Conservation (phyloP, 2,329 filamentous ascomycete genomes). For the Ilyonectria sp. region DNA sequence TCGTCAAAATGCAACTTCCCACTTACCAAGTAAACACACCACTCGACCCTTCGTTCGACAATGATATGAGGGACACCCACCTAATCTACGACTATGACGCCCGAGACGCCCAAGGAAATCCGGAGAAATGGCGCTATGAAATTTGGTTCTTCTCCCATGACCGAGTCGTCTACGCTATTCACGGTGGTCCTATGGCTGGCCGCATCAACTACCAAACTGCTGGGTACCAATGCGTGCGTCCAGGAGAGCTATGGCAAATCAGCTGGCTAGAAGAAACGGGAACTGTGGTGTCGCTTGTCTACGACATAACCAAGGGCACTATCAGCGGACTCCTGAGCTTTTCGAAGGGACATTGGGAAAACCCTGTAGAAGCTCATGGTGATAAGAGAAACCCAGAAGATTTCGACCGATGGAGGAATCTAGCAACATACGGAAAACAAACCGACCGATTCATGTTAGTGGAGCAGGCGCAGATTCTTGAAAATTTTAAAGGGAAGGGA, state of each 20-base stretch:
- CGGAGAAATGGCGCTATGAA: conserved; percentile 74
- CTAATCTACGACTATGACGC: conserved; percentile 72
- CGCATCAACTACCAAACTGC: conserved; percentile 68
- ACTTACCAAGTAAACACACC: conserved; percentile 46
- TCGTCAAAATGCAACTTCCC: conserved; percentile 39
- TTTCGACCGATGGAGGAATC: conserved; percentile 65
- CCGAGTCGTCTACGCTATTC: conserved; percentile 71
- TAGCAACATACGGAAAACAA: conserved; percentile 65
- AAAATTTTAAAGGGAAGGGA: conserved; percentile 65
- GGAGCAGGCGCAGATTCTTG: conserved; percentile 67
- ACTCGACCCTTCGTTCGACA: conserved; percentile 52
- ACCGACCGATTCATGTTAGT: conserved; percentile 65
- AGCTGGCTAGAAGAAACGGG: conserved; percentile 75
- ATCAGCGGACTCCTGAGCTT: conserved; percentile 69
- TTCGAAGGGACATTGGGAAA: conserved; percentile 70
- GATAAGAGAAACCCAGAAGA: conserved; percentile 68
- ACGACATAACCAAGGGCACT: conserved; percentile 64
- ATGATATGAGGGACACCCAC: conserved; percentile 68
- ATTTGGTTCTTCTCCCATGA: conserved; percentile 72
- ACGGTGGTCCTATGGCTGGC: conserved; percentile 72
- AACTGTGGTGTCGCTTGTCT: conserved; percentile 69
- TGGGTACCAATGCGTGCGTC: conserved; percentile 70
- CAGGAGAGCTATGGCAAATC: conserved; percentile 72
- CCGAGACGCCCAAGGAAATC: conserved; percentile 61
- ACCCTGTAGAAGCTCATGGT: conserved; percentile 65